A percentile compares a stretch with the other conserved stretches of the same genome.
These are phyloP conservation scores for Pulveroboletus frians DNA, from an alignment of 768 basidiomycete genomes.

Conservation along the genomic window DNA sequence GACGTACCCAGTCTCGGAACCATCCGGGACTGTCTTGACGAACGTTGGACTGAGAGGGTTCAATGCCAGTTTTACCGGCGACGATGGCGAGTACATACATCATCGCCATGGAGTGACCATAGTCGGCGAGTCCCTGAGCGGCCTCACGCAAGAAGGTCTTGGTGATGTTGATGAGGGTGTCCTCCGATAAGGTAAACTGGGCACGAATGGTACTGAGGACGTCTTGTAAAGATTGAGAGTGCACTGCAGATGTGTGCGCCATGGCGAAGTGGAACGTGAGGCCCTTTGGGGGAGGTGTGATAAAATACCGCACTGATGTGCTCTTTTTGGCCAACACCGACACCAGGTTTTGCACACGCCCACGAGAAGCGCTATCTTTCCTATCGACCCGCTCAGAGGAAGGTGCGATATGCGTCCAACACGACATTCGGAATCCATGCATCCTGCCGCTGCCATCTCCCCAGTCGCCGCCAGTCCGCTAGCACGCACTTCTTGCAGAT, in stretches of 20 bases:
- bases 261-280: conserved; percentile 14
- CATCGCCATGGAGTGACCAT: conserved; percentile 87
- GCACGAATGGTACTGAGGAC: conserved; percentile 62
- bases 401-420: too few relatives aligned
- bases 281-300: not conserved
- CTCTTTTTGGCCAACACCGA: too few relatives aligned
- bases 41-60: conserved; percentile 69
- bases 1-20: conserved; percentile 84
- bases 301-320: not conserved
- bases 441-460: too few relatives aligned
- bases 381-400: too few relatives aligned
- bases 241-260: conserved; percentile 38
- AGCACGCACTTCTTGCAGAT: too few relatives aligned
- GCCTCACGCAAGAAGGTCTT: conserved; percentile 79
- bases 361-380: too few relatives aligned
- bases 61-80: not conserved
- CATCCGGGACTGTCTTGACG: conserved; percentile 92
- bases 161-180: conserved; percentile 64
- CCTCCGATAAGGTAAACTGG: conserved; percentile 64
- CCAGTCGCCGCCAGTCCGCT: too few relatives aligned
- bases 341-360: too few relatives aligned
- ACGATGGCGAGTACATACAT: conserved; percentile 47
- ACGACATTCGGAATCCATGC: too few relatives aligned
- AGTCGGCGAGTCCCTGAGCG: conserved; percentile 61
- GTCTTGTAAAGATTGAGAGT: conserved; percentile 39